Evolutionary conservation across 1,284 basidiomycete genomes (phyloP).

Genomic region (Apiotrichum laibachii): DNA sequence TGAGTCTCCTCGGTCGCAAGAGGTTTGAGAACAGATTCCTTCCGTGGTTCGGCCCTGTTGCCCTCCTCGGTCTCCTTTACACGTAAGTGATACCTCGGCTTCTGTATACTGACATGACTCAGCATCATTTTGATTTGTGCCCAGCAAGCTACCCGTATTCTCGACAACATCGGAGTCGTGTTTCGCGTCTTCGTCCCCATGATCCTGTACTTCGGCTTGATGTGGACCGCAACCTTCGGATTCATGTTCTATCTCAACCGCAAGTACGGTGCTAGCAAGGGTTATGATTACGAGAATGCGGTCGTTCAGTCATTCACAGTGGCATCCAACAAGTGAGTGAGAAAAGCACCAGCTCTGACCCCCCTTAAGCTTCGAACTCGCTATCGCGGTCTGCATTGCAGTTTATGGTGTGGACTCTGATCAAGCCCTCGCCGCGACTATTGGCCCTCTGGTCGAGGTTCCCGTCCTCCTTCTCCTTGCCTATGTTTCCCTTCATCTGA

Average conservation of each 20-base stretch:
- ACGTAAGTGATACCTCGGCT: constrained; percentile 20
- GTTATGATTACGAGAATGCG: constrained; percentile 62
- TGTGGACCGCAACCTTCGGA: constrained; percentile 68
- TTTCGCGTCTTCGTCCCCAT: constrained; percentile 78
- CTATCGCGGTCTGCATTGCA: constrained; percentile 77
- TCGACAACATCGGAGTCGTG: constrained; percentile 66
- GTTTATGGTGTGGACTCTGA: constrained; percentile 71
- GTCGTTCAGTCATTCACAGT: constrained; percentile 62
- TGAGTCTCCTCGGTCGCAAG: constrained; percentile 55
- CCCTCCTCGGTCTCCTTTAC: constrained; percentile 68
- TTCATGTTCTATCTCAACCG: constrained; percentile 58
- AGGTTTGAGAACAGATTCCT: constrained; percentile 62
- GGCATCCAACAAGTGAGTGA: constrained; percentile 55
- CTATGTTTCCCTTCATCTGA: constrained; percentile 61
- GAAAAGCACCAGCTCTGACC: not conserved
- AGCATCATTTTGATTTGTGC: constrained; percentile 67
- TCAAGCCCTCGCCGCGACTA: constrained; percentile 71
- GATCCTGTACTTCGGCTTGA: constrained; percentile 71
- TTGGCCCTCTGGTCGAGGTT: constrained; percentile 70
- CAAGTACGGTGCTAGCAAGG: constrained; percentile 18
- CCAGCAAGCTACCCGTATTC: constrained; percentile 63
- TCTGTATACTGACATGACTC: not conserved
- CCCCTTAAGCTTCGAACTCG: constrained; percentile 58
- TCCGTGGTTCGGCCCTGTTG: constrained; percentile 66
- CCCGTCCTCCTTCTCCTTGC: constrained; percentile 71